phyloP scores from a whole-genome alignment of 2,329 filamentous ascomycete genomes.

The Penicillium psychrosexuale region DNA sequence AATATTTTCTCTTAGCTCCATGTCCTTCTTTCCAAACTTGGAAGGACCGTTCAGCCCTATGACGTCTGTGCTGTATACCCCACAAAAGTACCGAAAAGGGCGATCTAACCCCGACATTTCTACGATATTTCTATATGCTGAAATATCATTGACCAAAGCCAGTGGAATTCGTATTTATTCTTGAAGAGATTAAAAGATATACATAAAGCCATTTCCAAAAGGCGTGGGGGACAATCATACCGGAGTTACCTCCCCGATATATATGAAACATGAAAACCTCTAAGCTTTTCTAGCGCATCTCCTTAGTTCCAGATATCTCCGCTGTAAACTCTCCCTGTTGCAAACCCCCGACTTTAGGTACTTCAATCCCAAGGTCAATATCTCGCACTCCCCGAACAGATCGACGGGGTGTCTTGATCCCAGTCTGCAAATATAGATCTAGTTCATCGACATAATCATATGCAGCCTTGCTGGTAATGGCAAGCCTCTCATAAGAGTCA shows the following conservation, averaged over 20 bases:
- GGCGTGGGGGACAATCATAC: background rate
- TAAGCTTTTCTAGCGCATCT: background rate
- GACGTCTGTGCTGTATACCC: background rate
- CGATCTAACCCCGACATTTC: too few species aligned
- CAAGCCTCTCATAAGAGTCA: slow-evolving; percentile 19
- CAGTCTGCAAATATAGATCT: slow-evolving; percentile 8
- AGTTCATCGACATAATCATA: slow-evolving; percentile 16
- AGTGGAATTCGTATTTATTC: background rate
- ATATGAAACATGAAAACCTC: background rate
- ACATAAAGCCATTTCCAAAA: background rate
- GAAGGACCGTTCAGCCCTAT: slow-evolving; percentile 4
- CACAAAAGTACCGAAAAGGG: background rate
- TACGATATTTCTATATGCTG: too few species aligned
- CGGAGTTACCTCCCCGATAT: background rate
- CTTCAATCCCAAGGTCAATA: background rate
- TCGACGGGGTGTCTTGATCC: slow-evolving; percentile 1
- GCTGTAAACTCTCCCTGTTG: background rate
- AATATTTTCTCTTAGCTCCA: too few species aligned
- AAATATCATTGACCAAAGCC: background rate
- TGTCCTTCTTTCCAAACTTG: background rate
- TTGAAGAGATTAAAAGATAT: background rate
- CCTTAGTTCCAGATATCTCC: background rate
- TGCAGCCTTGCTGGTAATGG: slow-evolving; percentile 11
- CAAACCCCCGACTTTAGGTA: background rate
- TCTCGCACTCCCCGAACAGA: background rate